phyloP scores from a whole-genome alignment of 164 flowering plant species.

The Sedum album region DNA sequence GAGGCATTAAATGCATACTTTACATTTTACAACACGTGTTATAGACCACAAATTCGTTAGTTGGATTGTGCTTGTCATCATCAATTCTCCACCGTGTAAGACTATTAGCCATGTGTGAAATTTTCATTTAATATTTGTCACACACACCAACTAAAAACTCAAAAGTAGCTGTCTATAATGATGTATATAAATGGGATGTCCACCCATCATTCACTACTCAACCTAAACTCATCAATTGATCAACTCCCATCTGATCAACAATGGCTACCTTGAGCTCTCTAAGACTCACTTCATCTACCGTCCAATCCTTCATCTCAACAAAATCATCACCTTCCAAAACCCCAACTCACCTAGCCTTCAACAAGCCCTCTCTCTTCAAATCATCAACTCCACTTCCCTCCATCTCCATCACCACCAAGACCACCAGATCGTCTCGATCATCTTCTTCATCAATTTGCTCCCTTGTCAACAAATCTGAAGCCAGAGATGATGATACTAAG shows the following conservation, averaged over 20 bases:
- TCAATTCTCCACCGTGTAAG: neutral
- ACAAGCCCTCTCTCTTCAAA: conserved; percentile 9
- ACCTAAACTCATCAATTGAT: neutral
- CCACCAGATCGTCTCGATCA: conserved; percentile 12
- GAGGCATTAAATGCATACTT: neutral
- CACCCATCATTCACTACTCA: neutral
- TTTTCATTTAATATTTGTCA: neutral
- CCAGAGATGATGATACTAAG: conserved; percentile 9
- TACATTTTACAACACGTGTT: neutral
- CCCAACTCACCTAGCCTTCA: conserved; percentile 10
- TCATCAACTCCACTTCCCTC: conserved; percentile 14
- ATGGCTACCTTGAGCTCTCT: conserved; percentile 28
- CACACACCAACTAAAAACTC: too few relatives aligned
- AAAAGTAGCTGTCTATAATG: too few relatives aligned
- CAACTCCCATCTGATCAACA: neutral
- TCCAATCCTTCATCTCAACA: conserved; percentile 13
- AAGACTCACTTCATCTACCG: conserved; percentile 13
- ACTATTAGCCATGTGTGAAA: neutral
- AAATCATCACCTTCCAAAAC: conserved; percentile 6
- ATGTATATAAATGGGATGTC: neutral
- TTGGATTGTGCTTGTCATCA: neutral
- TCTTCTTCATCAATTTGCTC: conserved; percentile 16
- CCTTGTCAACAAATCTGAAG: neutral
- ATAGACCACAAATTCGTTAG: neutral
- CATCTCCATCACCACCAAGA: conserved; percentile 15